A percentile compares a stretch with the other conserved stretches of the same genome.
phyloP scores from a whole-genome alignment of 257 asterid species.

The Schizonepeta tenuifolia region DNA sequence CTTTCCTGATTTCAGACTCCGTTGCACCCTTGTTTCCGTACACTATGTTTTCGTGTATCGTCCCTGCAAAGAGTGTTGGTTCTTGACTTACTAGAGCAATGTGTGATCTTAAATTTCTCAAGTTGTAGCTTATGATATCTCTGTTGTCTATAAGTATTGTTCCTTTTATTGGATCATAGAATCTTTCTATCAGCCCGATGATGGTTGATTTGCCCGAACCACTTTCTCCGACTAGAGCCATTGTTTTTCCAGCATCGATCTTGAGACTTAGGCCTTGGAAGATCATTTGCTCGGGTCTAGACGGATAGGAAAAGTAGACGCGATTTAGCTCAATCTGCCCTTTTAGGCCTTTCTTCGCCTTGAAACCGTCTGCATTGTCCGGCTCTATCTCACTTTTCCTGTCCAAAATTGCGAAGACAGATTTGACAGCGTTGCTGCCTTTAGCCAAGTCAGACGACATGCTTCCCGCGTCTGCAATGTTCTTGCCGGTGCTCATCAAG shows the following conservation, averaged over 20 bases:
- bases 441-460: conserved; percentile 73
- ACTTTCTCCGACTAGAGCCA: conserved; percentile 76
- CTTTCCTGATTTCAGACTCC: conserved; percentile 64
- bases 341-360: conserved; percentile 36
- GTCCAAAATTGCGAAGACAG: conserved; percentile 57
- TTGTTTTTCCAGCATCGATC: conserved; percentile 59
- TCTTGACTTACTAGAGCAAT: conserved; percentile 79
- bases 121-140: conserved; percentile 59
- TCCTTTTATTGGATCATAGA: conserved; percentile 74
- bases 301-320: conserved; percentile 63
- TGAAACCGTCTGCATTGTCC: conserved; percentile 39
- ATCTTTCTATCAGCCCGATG: conserved; percentile 68
- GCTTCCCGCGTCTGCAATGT: conserved; percentile 83
- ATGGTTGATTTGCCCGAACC: conserved; percentile 85
- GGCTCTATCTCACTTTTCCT: conserved; percentile 64
- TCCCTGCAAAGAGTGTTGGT: conserved; percentile 68
- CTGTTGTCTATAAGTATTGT: conserved; percentile 53
- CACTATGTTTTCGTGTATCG: conserved; percentile 58
- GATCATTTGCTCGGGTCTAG: conserved; percentile 71
- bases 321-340: conserved; percentile 55
- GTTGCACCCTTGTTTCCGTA: conserved; percentile 60
- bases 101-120: conserved; percentile 62
- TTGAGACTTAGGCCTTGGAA: conserved; percentile 59
- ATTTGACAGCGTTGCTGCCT: conserved; percentile 62
- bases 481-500: conserved; percentile 77